These are phyloP conservation scores for Kwoniella dendrophila DNA, from an alignment of 768 basidiomycete species.

Conservation along the genomic window DNA sequence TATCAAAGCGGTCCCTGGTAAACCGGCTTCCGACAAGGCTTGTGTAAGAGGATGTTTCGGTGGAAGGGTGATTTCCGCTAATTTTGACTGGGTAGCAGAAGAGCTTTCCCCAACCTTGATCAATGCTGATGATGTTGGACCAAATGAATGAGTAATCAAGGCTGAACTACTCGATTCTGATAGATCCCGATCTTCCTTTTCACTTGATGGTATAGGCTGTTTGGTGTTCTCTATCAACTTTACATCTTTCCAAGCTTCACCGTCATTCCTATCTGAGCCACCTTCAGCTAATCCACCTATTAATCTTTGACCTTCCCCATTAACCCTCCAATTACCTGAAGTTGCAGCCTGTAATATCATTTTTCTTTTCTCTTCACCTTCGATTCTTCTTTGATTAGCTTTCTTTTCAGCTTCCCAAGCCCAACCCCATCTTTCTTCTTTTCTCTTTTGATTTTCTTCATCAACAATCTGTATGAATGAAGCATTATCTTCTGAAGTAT, in stretches of 20 bases:
- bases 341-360: constrained; percentile 46
- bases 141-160: constrained; percentile 18
- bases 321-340: constrained; percentile 46
- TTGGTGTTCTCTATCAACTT: constrained; percentile 26
- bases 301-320: constrained; percentile 47
- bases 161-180: constrained; percentile 2
- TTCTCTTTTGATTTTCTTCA: constrained; percentile 73
- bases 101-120: constrained; percentile 13
- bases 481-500: constrained; percentile 96
- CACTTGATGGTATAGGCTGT: constrained; percentile 14
- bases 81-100: constrained; percentile 1
- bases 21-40: constrained; percentile 50
- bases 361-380: constrained; percentile 48
- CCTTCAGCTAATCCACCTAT: constrained; percentile 60
- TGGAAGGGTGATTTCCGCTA: constrained; percentile 39
- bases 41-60: constrained; percentile 46
- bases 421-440: constrained; percentile 83
- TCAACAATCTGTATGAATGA: constrained; percentile 92
- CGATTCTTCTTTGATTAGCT: constrained; percentile 62
- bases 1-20: constrained; percentile 53
- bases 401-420: constrained; percentile 88
- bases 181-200: neutral
- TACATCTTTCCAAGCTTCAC: constrained; percentile 59
- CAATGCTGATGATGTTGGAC: constrained; percentile 27
- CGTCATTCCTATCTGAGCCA: constrained; percentile 68